Evolutionary conservation across 352 stramenopile genomes (phyloP).

Genomic region (Globisporangium orthogonon): DNA sequence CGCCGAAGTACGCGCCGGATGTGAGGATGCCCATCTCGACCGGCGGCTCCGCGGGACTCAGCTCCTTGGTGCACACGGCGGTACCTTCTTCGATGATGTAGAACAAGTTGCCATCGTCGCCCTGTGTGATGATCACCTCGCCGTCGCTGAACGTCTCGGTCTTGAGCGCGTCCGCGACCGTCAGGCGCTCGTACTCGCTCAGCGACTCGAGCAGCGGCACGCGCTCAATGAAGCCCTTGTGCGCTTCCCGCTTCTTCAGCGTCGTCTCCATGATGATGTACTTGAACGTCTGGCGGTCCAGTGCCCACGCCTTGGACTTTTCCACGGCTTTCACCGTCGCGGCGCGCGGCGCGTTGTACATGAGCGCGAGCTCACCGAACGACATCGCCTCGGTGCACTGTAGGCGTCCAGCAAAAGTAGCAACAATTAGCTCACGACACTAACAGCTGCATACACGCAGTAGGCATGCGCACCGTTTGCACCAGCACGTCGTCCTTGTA

Average conservation of each 20-base stretch:
- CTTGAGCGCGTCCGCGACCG: conserved; percentile 82
- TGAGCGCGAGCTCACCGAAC: conserved; percentile 96
- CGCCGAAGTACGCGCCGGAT: conserved; percentile 93
- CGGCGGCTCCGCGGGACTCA: conserved; percentile 52
- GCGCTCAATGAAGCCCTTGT: conserved; percentile 86
- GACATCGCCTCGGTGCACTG: conserved; percentile 84
- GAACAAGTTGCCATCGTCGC: conserved; percentile 86
- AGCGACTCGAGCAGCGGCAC: conserved; percentile 90
- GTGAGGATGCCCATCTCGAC: conserved; percentile 87
- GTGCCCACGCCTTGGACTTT: conserved; percentile 90
- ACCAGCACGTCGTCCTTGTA: conserved; percentile 87
- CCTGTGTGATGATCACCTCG: conserved; percentile 88
- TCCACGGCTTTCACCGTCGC: conserved; percentile 91
- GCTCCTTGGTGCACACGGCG: conserved; percentile 80
- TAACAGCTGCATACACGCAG: not conserved
- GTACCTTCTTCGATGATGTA: conserved; percentile 89
- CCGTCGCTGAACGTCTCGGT: conserved; percentile 79
- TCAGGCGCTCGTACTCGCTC: conserved; percentile 85
- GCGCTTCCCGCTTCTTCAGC: conserved; percentile 82
- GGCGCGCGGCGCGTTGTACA: conserved; percentile 96
- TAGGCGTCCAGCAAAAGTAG: not conserved
- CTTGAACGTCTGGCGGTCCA: conserved; percentile 88
- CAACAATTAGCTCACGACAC: not conserved
- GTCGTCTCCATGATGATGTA: conserved; percentile 90
- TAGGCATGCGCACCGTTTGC: conserved; percentile 39